phyloP scores from a whole-genome alignment of 129 eudicot genomes.

The Artemisia argyi region DNA sequence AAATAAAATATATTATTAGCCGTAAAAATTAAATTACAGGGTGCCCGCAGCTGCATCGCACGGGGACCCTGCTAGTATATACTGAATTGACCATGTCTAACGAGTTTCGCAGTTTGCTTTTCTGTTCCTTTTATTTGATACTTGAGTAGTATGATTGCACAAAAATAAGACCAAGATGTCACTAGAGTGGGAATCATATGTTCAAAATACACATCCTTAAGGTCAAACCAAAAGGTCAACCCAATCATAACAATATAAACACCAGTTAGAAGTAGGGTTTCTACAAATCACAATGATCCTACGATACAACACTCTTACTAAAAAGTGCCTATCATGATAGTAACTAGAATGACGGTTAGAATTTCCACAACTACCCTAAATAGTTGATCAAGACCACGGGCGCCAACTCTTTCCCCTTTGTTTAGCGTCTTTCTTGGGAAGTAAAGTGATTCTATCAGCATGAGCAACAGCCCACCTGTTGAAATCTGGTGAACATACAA shows the following conservation, averaged over 20 bases:
- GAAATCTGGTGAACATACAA: conserved; percentile 87
- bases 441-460: conserved; percentile 81
- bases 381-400: conserved; percentile 48
- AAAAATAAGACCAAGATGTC: not conserved
- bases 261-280: conserved; percentile 12
- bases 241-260: not conserved
- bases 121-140: not conserved
- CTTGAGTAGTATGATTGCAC: not conserved
- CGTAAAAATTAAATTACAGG: too few species aligned
- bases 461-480: conserved; percentile 78
- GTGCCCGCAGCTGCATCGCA: too few species aligned
- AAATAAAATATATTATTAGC: too few species aligned
- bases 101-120: not conserved
- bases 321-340: conserved; percentile 2
- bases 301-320: not conserved
- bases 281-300: conserved; percentile 11
- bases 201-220: not conserved
- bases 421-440: conserved; percentile 45
- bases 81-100: too few species aligned
- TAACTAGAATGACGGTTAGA: not conserved
- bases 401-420: conserved; percentile 46
- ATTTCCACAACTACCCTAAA: conserved; percentile 13
- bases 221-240: not conserved
- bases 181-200: not conserved
- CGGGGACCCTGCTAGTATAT: too few species aligned